phyloP scores from a whole-genome alignment of 139 green algal species.

The Nannochloris sp. region DNA sequence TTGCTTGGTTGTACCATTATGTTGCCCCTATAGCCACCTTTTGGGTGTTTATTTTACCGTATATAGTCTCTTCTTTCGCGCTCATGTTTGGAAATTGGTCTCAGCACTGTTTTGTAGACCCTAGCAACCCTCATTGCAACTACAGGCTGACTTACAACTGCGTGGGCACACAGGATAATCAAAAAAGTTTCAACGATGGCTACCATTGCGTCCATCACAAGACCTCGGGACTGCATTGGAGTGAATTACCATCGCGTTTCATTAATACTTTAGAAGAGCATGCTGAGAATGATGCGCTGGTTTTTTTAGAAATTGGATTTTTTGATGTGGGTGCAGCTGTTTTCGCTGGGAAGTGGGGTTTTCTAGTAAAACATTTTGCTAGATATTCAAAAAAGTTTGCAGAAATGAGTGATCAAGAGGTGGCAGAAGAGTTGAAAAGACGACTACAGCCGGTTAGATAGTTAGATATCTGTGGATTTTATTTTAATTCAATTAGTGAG shows the following conservation, averaged over 20 bases:
- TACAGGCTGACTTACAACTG: slow-evolving; percentile 79
- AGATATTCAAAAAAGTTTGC: slow-evolving; percentile 12
- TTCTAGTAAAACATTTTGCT: slow-evolving; percentile 26
- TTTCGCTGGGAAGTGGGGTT: slow-evolving; percentile 39
- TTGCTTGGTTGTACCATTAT: slow-evolving; percentile 21
- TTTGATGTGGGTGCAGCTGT: slow-evolving; percentile 67
- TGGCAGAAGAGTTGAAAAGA: slow-evolving; percentile 3
- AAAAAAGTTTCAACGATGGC: slow-evolving; percentile 80
- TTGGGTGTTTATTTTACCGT: slow-evolving; percentile 68
- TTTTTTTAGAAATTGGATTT: slow-evolving; percentile 57
- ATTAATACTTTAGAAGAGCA: slow-evolving; percentile 51
- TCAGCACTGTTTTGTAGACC: slow-evolving; percentile 85
- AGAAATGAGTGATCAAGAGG: slow-evolving; percentile 12
- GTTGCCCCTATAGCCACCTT: slow-evolving; percentile 41
- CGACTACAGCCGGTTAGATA: not conserved
- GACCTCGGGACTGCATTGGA: slow-evolving; percentile 79
- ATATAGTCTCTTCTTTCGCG: slow-evolving; percentile 58
- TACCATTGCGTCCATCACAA: slow-evolving; percentile 87
- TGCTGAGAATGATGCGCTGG: slow-evolving; percentile 46
- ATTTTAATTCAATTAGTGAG: slow-evolving; percentile 1
- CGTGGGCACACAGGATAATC: slow-evolving; percentile 65
- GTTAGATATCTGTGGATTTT: not conserved
- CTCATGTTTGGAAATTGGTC: slow-evolving; percentile 92
- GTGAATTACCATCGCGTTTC: slow-evolving; percentile 55
- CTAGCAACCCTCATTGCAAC: slow-evolving; percentile 25